Conservation (phyloP, 306 rosid species). For the Lathyrus oleraceus region DNA sequence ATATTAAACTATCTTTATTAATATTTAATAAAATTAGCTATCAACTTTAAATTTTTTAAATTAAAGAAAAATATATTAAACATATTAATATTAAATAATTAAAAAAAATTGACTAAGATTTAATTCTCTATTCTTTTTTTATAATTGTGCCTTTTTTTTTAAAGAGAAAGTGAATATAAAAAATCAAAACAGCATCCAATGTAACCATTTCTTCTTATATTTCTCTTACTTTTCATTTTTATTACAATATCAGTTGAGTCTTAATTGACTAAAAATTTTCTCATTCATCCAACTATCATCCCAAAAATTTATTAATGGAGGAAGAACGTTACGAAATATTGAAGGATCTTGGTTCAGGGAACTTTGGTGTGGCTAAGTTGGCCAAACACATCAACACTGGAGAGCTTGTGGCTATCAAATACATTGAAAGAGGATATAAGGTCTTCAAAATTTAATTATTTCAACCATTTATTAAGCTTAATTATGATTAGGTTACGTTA, state of each 20-base stretch:
- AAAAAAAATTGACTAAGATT: too few species aligned
- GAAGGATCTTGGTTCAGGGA: conserved; percentile 88
- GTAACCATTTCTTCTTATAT: neutral
- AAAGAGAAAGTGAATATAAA: too few species aligned
- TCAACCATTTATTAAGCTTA: neutral
- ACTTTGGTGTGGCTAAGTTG: conserved; percentile 84
- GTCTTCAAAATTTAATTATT: conserved; percentile 16
- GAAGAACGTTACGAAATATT: conserved; percentile 74
- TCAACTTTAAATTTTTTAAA: too few species aligned
- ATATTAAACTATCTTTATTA: too few species aligned
- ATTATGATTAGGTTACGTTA: conserved; percentile 1
- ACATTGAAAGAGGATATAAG: conserved; percentile 83
- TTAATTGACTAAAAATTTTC: neutral
- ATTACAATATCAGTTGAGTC: neutral
- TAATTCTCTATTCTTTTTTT: too few species aligned
- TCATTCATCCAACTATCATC: neutral
- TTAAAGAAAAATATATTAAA: too few species aligned
- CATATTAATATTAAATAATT: too few species aligned
- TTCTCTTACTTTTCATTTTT: neutral
- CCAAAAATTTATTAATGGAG: conserved; percentile 16
- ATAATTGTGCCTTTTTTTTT: too few species aligned
- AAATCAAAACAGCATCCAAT: neutral
- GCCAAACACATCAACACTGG: conserved; percentile 74
- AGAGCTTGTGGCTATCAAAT: conserved; percentile 89
- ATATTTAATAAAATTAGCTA: too few species aligned